Conservation (phyloP, 2,329 filamentous ascomycete genomes). For the Penicillium aurantiogriseum region DNA sequence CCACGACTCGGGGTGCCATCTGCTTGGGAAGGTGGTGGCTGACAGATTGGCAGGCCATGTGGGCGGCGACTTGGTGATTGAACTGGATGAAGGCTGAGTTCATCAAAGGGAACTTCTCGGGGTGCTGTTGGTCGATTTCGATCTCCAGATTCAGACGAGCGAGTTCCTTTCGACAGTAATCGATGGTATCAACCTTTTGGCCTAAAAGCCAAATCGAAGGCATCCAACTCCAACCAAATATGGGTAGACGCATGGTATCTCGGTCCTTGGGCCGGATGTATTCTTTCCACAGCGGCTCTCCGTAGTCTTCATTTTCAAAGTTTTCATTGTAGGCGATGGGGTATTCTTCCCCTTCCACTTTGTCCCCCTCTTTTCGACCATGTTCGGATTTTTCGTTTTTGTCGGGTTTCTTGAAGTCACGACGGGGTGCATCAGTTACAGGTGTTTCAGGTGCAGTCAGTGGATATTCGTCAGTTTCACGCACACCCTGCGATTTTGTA, state of each 20-base stretch:
- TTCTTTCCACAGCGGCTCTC: conserved; percentile 72
- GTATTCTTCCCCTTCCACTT: conserved; percentile 51
- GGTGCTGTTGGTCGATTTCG: conserved; percentile 80
- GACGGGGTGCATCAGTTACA: conserved; percentile 7
- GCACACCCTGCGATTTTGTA: conserved; percentile 25
- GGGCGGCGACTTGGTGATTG: conserved; percentile 93
- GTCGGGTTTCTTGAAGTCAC: conserved; percentile 8
- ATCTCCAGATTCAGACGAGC: conserved; percentile 89
- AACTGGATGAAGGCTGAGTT: conserved; percentile 98
- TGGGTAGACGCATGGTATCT: conserved; percentile 75
- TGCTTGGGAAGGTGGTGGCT: conserved; percentile 89
- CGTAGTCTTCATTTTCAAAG: conserved; percentile 60
- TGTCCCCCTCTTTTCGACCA: conserved; percentile 25
- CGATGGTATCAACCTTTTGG: conserved; percentile 92
- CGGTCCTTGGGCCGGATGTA: conserved; percentile 80
- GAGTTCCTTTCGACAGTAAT: conserved; percentile 82
- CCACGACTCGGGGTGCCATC: conserved; percentile 89
- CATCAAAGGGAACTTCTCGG: conserved; percentile 86
- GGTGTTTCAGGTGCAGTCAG: conserved; percentile 36
- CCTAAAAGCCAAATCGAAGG: conserved; percentile 75
- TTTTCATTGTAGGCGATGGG: conserved; percentile 62
- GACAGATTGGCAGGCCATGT: conserved; percentile 94
- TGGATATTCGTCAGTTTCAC: conserved; percentile 37
- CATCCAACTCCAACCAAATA: conserved; percentile 65
- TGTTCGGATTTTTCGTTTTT: conserved; percentile 12